Conservation (phyloP, 768 basidiomycete species). For the Boletus coccyginus region DNA sequence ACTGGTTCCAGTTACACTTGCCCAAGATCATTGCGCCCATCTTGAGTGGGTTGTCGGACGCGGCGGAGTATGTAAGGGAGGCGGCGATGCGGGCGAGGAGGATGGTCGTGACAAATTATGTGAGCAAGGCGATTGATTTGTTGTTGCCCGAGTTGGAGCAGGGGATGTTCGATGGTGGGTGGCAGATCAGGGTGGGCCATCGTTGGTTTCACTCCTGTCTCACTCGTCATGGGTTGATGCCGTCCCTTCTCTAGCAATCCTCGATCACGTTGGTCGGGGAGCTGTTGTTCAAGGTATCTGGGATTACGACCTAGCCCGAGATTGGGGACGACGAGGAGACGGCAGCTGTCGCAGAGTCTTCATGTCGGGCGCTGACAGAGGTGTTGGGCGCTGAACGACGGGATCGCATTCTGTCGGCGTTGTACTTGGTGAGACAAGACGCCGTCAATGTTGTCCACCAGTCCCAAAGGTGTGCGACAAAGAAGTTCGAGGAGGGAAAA, state of each 20-base stretch:
- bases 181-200: conserved; percentile 91
- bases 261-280: conserved; percentile 96
- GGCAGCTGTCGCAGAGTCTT: conserved; percentile 70
- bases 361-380: conserved; percentile 81
- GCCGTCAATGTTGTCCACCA: conserved; percentile 85
- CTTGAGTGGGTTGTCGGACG: conserved; percentile 84
- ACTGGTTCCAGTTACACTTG: conserved; percentile 93
- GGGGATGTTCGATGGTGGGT: conserved; percentile 92
- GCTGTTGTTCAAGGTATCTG: conserved; percentile 93
- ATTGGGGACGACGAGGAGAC: conserved; percentile 68
- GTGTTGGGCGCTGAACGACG: conserved; percentile 85
- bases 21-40: conserved; percentile 94
- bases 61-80: conserved; percentile 93
- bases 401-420: conserved; percentile 84
- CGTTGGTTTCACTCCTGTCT: too few relatives aligned
- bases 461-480: conserved; percentile 50
- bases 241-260: conserved; percentile 59
- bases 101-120: conserved; percentile 96
- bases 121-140: conserved; percentile 86
- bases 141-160: conserved; percentile 90
- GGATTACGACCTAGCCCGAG: conserved; percentile 86
- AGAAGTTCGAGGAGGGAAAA: too few relatives aligned
- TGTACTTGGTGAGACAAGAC: conserved; percentile 94
- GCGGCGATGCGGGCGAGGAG: conserved; percentile 98
- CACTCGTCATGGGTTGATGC: background rate